phyloP scores from a whole-genome alignment of 805 yeast species.

The Metschnikowia borealis region DNA sequence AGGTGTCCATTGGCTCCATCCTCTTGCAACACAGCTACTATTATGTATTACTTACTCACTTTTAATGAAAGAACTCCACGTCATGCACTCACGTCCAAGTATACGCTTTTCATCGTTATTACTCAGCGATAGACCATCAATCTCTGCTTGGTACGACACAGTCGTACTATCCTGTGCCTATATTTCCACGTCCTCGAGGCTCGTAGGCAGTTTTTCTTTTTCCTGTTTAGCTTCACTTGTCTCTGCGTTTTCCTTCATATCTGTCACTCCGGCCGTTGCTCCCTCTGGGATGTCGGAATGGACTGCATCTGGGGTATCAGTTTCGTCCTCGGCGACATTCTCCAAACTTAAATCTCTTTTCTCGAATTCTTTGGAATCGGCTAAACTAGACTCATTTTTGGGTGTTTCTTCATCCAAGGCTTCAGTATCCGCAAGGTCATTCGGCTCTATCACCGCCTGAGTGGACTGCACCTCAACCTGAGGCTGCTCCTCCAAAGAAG shows the following conservation, averaged over 20 bases:
- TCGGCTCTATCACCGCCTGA: not conserved
- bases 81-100: no score
- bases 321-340: not conserved
- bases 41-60: not conserved
- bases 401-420: conserved; percentile 9
- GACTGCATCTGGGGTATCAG: not conserved
- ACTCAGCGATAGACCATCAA: not conserved
- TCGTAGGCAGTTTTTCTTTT: conserved; percentile 13
- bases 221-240: conserved; percentile 4
- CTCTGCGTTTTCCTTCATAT: not conserved
- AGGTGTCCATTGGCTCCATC: not conserved
- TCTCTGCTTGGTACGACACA: not conserved
- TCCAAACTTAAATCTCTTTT: conserved; percentile 1
- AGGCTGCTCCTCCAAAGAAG: not conserved
- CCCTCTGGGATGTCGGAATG: not conserved
- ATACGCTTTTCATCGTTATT: not conserved
- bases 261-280: not conserved
- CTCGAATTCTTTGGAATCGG: not conserved
- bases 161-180: conserved; percentile 8
- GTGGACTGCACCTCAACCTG: not conserved
- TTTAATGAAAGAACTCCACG: no score
- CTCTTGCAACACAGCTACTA: not conserved
- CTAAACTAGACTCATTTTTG: not conserved
- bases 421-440: conserved; percentile 2
- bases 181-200: conserved; percentile 14